Conservation (phyloP, 2,329 filamentous ascomycete species). For the Aspergillus chevalieri region DNA sequence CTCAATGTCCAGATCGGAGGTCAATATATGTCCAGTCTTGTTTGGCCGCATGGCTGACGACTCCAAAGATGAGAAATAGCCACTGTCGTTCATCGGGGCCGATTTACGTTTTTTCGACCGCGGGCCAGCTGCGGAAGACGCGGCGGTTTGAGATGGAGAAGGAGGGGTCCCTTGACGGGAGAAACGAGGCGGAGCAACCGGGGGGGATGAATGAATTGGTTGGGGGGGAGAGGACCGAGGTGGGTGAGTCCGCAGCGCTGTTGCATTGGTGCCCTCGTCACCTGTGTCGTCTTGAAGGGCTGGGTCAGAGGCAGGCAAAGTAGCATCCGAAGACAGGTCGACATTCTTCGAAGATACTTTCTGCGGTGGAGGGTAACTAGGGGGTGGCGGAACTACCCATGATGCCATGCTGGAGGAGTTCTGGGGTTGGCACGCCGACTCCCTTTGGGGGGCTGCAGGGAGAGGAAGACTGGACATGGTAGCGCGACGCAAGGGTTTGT, state of each 20-base stretch:
- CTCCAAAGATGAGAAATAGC: conserved; percentile 93
- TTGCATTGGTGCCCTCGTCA: conserved; percentile 35
- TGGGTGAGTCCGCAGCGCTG: conserved; percentile 19
- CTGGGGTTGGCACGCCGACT: conserved; percentile 24
- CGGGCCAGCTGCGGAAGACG: conserved; percentile 56
- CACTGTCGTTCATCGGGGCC: conserved; percentile 80
- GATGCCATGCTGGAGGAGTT: conserved; percentile 27
- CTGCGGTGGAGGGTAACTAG: conserved; percentile 13
- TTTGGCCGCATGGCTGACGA: conserved; percentile 77
- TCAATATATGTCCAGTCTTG: conserved; percentile 58
- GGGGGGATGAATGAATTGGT: conserved; percentile 81
- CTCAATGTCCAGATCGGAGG: conserved; percentile 67
- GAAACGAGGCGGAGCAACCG: conserved; percentile 57
- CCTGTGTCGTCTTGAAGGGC: conserved; percentile 50
- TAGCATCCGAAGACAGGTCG: conserved; percentile 71
- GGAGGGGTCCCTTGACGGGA: conserved; percentile 63
- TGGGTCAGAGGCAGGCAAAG: conserved; percentile 65
- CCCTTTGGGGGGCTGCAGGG: conserved; percentile 26
- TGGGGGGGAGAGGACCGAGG: conserved; percentile 45
- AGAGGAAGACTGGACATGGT: conserved; percentile 41
- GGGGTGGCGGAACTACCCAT: conserved; percentile 26
- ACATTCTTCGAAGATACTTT: conserved; percentile 21
- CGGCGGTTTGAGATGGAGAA: conserved; percentile 59
- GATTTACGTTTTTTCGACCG: conserved; percentile 71
- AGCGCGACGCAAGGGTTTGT: conserved; percentile 57